Conservation (phyloP, 768 basidiomycete genomes). For the Podaxis sp. region DNA sequence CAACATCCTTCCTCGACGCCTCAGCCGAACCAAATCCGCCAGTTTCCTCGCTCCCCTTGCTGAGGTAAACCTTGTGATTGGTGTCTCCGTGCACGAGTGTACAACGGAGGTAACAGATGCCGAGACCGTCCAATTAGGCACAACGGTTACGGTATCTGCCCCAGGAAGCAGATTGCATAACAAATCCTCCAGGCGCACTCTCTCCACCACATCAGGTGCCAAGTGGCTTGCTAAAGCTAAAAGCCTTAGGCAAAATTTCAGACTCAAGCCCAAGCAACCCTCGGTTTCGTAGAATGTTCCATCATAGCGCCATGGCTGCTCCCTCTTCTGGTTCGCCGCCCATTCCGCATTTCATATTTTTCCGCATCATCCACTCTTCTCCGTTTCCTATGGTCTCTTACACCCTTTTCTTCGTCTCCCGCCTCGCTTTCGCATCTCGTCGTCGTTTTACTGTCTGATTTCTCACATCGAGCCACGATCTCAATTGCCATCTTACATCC, state of each 20-base stretch:
- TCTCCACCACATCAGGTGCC: neutral
- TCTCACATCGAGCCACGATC: neutral
- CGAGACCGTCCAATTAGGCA: conserved; percentile 5
- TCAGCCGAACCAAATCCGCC: conserved; percentile 5
- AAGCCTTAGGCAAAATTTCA: conserved; percentile 2
- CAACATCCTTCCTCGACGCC: conserved; percentile 1
- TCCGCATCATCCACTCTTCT: neutral
- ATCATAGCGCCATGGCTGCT: neutral
- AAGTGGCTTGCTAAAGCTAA: conserved; percentile 6
- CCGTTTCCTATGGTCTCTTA: neutral
- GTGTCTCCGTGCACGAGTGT: conserved; percentile 8
- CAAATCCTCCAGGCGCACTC: conserved; percentile 2
- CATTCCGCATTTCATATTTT: neutral
- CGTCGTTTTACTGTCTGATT: neutral
- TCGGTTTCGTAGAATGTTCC: neutral
- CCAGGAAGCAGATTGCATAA: conserved; percentile 2
- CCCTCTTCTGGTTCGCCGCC: neutral
- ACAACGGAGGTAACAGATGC: neutral
- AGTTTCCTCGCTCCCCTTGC: neutral
- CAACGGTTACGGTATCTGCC: conserved; percentile 7
- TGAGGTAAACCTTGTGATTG: conserved; percentile 5
- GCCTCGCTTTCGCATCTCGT: neutral
- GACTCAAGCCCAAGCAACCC: neutral
- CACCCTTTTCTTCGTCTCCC: neutral
- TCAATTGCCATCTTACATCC: neutral